Base-by-base conservation (phyloP, 2,329 filamentous ascomycete genomes). In the Neoscytalidium dimidiatum region DNA sequence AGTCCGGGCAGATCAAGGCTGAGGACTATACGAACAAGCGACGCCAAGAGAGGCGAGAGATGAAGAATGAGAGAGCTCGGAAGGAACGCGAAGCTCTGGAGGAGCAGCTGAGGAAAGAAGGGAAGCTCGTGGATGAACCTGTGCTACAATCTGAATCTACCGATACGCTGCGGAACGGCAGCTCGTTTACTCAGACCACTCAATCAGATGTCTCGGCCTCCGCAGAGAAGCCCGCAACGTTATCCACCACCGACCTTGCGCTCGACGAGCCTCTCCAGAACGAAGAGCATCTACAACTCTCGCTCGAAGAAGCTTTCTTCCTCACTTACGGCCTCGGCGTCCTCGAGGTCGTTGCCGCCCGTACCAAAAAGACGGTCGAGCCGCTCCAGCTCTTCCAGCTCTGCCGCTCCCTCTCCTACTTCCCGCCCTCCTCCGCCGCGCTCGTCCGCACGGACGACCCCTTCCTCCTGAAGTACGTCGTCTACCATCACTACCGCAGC, bases 401-500 rank as follows among this genome's bases (percentile, higher is more conserved):
- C 3, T 92, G 91, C 71, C 87, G 92, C 35, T 86, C 85, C 58
- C 80, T 89, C 70, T 92, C 90, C 0, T 88, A 88, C 70, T 91
- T 90, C 61, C 90, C 91, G 7, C 84, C 89, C 8, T 38, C 56
- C 6, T 74, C 71, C 14, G 74, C 71, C 21, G 71, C 74, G 7
- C 73, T 78, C 11, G 82, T 92, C 3, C 82, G 85, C 17, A 88
- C 92, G 0, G 92, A 97, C 75, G 92, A 96, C 71, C 85, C 87
- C 0, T 99, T 99, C 77, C 81, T 98, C 21, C 77, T 97, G 0
- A 89, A 92, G 65, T 99, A 98, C 73, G 88, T 88, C 13, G 92
- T 92, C 19, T 99, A 97, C 76, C 95, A 99, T 74, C 94, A 99
- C 75, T 99, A 97, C 80, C 90, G 95, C 41, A 96, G 93, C 0